phyloP scores from a whole-genome alignment of 2,329 filamentous ascomycete genomes.

The Pestalotiopsis sp. region DNA sequence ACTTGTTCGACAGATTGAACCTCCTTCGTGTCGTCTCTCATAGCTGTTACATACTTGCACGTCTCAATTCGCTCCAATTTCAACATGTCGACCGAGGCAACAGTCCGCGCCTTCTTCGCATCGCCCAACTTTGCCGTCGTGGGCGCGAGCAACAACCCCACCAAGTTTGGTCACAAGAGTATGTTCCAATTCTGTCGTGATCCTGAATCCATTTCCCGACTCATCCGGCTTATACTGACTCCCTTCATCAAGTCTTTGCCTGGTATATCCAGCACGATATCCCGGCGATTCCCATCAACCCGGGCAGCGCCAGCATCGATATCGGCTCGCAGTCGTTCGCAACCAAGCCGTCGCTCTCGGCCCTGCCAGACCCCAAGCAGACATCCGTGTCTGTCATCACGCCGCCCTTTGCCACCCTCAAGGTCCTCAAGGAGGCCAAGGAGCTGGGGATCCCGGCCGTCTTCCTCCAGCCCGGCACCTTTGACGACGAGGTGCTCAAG shows the following conservation, averaged over 20 bases:
- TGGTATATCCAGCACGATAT: conserved; percentile 85
- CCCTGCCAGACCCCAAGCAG: conserved; percentile 65
- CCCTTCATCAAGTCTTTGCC: conserved; percentile 67
- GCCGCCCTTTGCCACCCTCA: conserved; percentile 74
- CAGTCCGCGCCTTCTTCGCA: conserved; percentile 78
- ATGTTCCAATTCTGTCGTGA: conserved; percentile 23
- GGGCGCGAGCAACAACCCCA: conserved; percentile 81
- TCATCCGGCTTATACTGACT: background rate
- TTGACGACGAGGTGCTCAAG: conserved; percentile 72
- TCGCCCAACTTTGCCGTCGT: conserved; percentile 83
- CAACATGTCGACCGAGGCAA: conserved; percentile 67
- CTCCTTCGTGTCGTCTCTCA: no score
- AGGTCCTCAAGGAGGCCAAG: conserved; percentile 77
- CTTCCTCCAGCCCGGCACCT: conserved; percentile 91
- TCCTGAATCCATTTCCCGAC: background rate
- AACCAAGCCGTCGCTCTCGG: conserved; percentile 66
- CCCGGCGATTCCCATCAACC: conserved; percentile 83
- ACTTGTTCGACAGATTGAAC: no score
- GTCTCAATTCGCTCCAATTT: background rate
- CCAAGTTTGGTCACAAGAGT: conserved; percentile 91
- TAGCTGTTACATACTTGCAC: background rate
- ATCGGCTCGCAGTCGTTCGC: conserved; percentile 60
- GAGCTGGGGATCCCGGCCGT: conserved; percentile 72
- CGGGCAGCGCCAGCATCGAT: conserved; percentile 65
- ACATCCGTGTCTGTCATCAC: conserved; percentile 88